Conservation (phyloP, 148 eudicot species). For the Arctostaphylos glauca region DNA sequence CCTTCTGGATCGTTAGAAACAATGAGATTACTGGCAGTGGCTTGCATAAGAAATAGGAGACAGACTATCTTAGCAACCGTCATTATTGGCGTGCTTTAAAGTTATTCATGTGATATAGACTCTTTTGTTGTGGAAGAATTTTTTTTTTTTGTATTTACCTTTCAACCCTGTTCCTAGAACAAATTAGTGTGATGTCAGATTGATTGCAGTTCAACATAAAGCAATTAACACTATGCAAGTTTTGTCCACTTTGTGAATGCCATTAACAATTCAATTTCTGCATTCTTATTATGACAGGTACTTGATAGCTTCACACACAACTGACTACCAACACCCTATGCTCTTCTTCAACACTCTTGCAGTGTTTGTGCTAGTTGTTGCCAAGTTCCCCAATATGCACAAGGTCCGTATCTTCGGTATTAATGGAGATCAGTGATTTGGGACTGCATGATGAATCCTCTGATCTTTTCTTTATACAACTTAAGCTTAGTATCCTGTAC, state of each 20-base stretch:
- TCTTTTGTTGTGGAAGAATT: neutral
- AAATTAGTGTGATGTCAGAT: neutral
- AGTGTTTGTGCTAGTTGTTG: conserved; percentile 69
- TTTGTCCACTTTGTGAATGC: neutral
- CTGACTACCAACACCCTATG: conserved; percentile 92
- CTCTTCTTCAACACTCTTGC: conserved; percentile 87
- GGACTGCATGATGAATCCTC: neutral
- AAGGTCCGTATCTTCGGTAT: conserved; percentile 95
- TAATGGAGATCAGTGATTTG: conserved; percentile 68
- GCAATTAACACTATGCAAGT: neutral
- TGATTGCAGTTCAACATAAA: neutral
- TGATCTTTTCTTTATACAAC: neutral
- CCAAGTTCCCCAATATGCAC: conserved; percentile 96
- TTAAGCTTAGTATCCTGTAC: conserved; percentile 34
- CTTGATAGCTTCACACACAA: conserved; percentile 90
- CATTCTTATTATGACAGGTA: conserved; percentile 45
- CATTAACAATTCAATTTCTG: neutral
- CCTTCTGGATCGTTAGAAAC: neutral
- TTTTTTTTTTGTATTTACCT: neutral
- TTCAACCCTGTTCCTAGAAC: neutral
- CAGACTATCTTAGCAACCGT: neutral
- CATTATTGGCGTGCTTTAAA: neutral
- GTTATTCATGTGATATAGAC: conserved; percentile 2
- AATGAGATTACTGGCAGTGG: neutral
- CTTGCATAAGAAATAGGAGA: neutral